Conservation (phyloP, 1,284 basidiomycete genomes). For the Cutaneotrichosporon spelunceum region DNA sequence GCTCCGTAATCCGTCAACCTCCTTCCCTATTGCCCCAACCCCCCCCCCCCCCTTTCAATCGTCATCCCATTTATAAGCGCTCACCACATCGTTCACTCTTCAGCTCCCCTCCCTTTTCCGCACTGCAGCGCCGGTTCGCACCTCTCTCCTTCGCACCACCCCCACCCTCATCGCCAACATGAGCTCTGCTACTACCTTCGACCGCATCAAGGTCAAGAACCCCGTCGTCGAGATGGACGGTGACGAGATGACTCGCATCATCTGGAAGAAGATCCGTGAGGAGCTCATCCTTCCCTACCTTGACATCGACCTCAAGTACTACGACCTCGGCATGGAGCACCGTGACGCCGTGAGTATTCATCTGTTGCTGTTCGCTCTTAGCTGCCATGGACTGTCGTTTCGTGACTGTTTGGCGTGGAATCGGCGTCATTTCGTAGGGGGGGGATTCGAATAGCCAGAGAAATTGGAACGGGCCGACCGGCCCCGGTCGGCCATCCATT, state of each 20-base stretch:
- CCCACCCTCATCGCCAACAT: constrained; percentile 20
- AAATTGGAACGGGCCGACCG: constrained; percentile 8
- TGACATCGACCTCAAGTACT: constrained; percentile 96
- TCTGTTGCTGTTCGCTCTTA: no score
- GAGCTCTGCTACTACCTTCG: constrained; percentile 26
- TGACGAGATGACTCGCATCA: constrained; percentile 95
- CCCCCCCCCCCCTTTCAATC: neutral
- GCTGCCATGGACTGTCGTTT: neutral
- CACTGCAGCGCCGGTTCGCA: constrained; percentile 9
- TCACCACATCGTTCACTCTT: constrained; percentile 5
- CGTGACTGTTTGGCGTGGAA: neutral
- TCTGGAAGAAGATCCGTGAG: constrained; percentile 98
- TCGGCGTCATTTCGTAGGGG: neutral
- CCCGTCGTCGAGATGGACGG: constrained; percentile 96
- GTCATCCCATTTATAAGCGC: constrained; percentile 16
- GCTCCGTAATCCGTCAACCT: neutral
- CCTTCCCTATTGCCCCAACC: neutral
- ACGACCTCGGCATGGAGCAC: constrained; percentile 88
- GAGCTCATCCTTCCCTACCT: constrained; percentile 96
- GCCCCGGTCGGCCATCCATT: constrained; percentile 12
- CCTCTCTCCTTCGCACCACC: constrained; percentile 12
- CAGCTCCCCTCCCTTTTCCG: constrained; percentile 15
- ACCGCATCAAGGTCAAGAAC: constrained; percentile 71
- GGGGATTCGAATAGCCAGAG: constrained; percentile 11
- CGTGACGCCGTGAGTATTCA: constrained; percentile 68